Conservation (phyloP, 176 grass and related monocot species). For the Zoysia pacifica region DNA sequence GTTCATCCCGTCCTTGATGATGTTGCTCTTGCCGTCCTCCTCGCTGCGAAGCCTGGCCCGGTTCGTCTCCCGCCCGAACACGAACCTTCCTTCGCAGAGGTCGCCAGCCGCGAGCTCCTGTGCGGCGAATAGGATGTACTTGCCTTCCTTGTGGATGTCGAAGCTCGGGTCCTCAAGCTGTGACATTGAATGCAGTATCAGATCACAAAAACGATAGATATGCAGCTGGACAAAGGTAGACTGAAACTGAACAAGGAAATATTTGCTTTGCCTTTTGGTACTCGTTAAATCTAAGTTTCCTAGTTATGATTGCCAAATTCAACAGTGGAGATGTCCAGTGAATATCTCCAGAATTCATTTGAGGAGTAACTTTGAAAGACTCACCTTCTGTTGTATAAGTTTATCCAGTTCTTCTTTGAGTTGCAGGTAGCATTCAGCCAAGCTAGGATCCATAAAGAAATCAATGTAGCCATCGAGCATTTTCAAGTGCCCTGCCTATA, state of each 20-base stretch:
- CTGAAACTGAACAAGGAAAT: background rate
- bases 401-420: slow-evolving; percentile 91
- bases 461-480: slow-evolving; percentile 97
- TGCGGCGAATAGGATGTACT: slow-evolving; percentile 76
- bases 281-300: background rate
- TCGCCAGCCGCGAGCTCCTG: slow-evolving; percentile 90
- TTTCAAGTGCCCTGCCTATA: slow-evolving; percentile 90
- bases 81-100: slow-evolving; percentile 90
- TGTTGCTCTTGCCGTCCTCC: slow-evolving; percentile 52
- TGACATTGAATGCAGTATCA: slow-evolving; percentile 33
- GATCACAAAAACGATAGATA: slow-evolving; percentile 9
- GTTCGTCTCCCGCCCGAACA: slow-evolving; percentile 79
- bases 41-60: slow-evolving; percentile 37
- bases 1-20: slow-evolving; percentile 70
- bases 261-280: background rate
- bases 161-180: slow-evolving; percentile 76
- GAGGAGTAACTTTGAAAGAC: background rate
- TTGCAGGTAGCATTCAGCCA: slow-evolving; percentile 83
- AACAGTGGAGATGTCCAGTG: background rate
- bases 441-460: slow-evolving; percentile 95
- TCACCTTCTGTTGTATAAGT: slow-evolving; percentile 85
- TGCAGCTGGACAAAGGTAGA: background rate
- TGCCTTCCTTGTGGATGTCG: slow-evolving; percentile 95
- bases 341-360: background rate
- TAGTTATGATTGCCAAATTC: background rate